Conservation (phyloP, 164 flowering plant species). For the Annona squamosa region DNA sequence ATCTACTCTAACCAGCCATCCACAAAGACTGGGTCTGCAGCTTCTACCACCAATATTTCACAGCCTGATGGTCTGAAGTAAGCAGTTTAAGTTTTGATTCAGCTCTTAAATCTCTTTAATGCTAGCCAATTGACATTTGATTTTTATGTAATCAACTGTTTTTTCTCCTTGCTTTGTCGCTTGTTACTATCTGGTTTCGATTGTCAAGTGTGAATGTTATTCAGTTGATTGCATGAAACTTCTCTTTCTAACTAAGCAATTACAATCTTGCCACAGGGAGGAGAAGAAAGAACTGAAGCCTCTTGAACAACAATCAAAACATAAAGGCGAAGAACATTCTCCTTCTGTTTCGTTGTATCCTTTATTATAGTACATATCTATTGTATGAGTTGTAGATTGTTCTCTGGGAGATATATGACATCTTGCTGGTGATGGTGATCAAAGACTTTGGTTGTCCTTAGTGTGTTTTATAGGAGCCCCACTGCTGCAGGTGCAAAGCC, state of each 20-base stretch:
- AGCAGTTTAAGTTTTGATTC: slow-evolving; percentile 19
- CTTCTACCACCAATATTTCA: slow-evolving; percentile 16
- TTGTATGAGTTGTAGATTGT: background rate
- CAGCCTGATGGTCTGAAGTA: slow-evolving; percentile 44
- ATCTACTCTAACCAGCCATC: slow-evolving; percentile 29
- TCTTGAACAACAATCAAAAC: slow-evolving; percentile 26
- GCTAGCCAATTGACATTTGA: background rate
- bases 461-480: slow-evolving; percentile 38
- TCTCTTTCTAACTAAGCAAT: slow-evolving; percentile 12
- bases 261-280: slow-evolving; percentile 45
- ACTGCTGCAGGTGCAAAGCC: slow-evolving; percentile 44
- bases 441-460: slow-evolving; percentile 35
- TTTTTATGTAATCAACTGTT: background rate
- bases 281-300: slow-evolving; percentile 40
- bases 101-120: background rate
- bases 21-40: slow-evolving; percentile 32
- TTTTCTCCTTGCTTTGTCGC: background rate
- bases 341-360: slow-evolving; percentile 62
- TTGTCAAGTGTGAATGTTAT: background rate
- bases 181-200: background rate
- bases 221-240: background rate
- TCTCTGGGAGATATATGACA: background rate
- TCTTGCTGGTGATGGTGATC: background rate
- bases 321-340: slow-evolving; percentile 35
- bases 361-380: slow-evolving; percentile 11